Conservation (phyloP, 106 monocot genomes). For the Posidonia australis region DNA sequence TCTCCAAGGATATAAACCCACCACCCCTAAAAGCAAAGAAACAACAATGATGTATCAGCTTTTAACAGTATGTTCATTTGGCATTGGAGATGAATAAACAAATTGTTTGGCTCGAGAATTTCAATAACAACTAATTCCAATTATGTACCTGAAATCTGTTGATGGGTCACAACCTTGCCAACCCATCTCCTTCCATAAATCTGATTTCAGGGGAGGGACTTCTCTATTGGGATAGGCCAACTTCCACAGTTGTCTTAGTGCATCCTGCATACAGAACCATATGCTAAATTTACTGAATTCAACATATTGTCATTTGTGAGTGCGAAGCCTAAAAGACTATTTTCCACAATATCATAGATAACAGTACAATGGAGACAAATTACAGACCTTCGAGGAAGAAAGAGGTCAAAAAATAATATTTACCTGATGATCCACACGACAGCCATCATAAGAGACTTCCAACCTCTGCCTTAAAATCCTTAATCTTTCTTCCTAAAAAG, state of each 20-base stretch:
- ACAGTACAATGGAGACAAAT: background rate
- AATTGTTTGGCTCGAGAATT: too few species aligned
- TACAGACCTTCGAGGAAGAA: background rate
- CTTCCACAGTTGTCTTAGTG: constrained; percentile 73
- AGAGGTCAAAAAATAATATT: background rate
- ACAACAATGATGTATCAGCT: background rate
- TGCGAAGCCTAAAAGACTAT: too few species aligned
- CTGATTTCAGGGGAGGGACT: constrained; percentile 73
- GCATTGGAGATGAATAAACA: background rate
- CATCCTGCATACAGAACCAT: constrained; percentile 38
- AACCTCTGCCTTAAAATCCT: constrained; percentile 51
- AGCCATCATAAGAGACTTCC: constrained; percentile 55
- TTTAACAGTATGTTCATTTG: background rate
- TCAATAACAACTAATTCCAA: background rate
- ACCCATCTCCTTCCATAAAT: constrained; percentile 93
- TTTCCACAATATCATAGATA: background rate
- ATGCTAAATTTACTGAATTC: constrained; percentile 1
- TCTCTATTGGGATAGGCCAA: constrained; percentile 65
- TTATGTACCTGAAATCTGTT: constrained; percentile 74
- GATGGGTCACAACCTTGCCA: constrained; percentile 93
- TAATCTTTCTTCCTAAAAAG: constrained; percentile 70
- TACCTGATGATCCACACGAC: constrained; percentile 67
- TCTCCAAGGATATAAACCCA: constrained; percentile 79
- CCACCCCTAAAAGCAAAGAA: constrained; percentile 49
- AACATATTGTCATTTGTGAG: background rate